These are phyloP conservation scores for Exophiala aquamarina DNA, from an alignment of 2,329 filamentous ascomycete species.

Conservation along the genomic window DNA sequence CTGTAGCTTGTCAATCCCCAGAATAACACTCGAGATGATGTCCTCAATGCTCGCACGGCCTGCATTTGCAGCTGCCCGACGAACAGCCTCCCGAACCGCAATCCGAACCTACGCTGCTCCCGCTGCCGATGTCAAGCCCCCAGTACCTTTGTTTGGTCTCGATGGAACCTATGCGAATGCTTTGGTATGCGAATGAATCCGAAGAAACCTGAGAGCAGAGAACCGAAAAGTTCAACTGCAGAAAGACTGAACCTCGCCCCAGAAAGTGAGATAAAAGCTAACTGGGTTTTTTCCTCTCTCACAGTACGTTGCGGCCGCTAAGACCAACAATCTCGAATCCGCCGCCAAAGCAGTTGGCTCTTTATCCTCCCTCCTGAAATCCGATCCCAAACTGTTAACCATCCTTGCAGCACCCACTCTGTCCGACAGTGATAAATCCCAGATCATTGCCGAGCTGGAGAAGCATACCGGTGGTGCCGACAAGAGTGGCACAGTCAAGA, in stretches of 20 bases:
- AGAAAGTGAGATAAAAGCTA: neutral
- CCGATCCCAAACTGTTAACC: conserved; percentile 74
- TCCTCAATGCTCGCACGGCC: conserved; percentile 30
- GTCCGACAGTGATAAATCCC: conserved; percentile 72
- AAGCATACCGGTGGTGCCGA: conserved; percentile 71
- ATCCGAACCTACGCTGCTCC: conserved; percentile 75
- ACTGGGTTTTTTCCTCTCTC: neutral
- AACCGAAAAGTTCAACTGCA: neutral
- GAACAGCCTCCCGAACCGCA: conserved; percentile 60
- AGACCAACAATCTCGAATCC: conserved; percentile 79
- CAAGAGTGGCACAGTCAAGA: conserved; percentile 82
- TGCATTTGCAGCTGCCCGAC: conserved; percentile 56
- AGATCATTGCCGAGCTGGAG: conserved; percentile 82
- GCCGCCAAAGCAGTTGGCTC: conserved; percentile 76
- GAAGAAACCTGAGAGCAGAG: conserved; percentile 1
- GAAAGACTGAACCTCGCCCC: neutral
- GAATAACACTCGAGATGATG: conserved; percentile 26
- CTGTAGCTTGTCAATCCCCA: conserved; percentile 4
- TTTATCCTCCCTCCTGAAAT: conserved; percentile 71
- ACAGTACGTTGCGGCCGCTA: conserved; percentile 94
- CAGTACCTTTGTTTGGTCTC: conserved; percentile 87
- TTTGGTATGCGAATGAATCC: conserved; percentile 67
- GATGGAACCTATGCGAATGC: conserved; percentile 98
- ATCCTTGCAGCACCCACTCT: conserved; percentile 84
- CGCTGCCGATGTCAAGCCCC: conserved; percentile 72